These are phyloP conservation scores for Miscanthus lutarioriparius DNA, from an alignment of 176 grass and related monocot genomes.

Conservation along the genomic window DNA sequence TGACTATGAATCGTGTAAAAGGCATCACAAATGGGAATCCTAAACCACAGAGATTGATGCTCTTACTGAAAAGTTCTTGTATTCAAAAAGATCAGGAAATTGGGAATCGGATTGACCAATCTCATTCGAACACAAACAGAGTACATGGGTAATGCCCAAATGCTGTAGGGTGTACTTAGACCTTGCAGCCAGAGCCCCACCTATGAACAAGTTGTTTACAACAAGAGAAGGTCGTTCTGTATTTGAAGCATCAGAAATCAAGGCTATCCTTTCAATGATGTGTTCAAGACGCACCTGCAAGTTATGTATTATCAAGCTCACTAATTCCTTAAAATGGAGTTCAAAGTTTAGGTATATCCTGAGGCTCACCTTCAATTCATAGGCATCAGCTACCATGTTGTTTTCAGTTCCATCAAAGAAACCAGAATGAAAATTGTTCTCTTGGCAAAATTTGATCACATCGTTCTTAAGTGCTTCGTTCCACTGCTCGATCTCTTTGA, in stretches of 20 bases:
- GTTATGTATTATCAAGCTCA: slow-evolving; percentile 16
- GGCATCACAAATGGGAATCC: not conserved
- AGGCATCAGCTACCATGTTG: slow-evolving; percentile 88
- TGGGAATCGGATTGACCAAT: slow-evolving; percentile 99
- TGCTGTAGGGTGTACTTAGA: slow-evolving; percentile 87
- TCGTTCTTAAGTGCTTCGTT: slow-evolving; percentile 69
- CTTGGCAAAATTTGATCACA: slow-evolving; percentile 89
- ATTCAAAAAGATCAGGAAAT: slow-evolving; percentile 85
- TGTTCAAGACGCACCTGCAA: slow-evolving; percentile 93
- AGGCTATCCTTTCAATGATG: slow-evolving; percentile 89
- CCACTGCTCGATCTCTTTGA: slow-evolving; percentile 89
- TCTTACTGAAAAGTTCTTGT: slow-evolving; percentile 97
- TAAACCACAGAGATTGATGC: slow-evolving; percentile 32
- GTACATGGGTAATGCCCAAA: slow-evolving; percentile 92
- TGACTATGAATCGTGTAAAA: slow-evolving; percentile 18
- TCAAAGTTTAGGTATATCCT: not conserved
- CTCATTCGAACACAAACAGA: slow-evolving; percentile 98
- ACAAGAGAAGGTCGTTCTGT: slow-evolving; percentile 85
- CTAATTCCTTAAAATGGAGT: not conserved
- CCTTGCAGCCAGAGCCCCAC: slow-evolving; percentile 91
- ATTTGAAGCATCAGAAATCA: slow-evolving; percentile 87
- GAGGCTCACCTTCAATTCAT: slow-evolving; percentile 73
- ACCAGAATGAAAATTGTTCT: slow-evolving; percentile 89
- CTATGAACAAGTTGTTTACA: slow-evolving; percentile 75
- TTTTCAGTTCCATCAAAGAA: slow-evolving; percentile 89